Evolutionary conservation across 2,329 filamentous ascomycete species (phyloP).

Genomic region (Purpureocillium takamizusanense): DNA sequence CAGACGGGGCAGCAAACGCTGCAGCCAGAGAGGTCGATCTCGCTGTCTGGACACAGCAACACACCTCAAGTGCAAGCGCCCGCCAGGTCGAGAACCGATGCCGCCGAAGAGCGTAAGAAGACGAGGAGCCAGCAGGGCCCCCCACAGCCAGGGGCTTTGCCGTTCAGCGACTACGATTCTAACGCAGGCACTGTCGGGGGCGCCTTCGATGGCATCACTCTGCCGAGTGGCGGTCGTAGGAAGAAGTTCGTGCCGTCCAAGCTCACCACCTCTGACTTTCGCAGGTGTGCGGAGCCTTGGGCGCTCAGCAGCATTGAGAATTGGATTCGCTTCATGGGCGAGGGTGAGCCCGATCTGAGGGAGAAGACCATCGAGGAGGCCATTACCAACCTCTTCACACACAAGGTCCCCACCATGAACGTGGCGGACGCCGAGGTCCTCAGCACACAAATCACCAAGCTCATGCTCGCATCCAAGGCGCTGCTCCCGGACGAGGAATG

Average conservation of each 20-base stretch:
- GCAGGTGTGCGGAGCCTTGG: constrained; percentile 83
- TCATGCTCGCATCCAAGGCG: constrained; percentile 71
- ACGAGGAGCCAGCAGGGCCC: constrained; percentile 43
- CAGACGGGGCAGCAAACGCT: constrained; percentile 26
- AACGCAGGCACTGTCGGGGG: constrained; percentile 42
- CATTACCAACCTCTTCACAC: constrained; percentile 78
- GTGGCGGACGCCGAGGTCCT: constrained; percentile 90
- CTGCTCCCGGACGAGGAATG: constrained; percentile 90
- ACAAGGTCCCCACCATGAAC: constrained; percentile 97
- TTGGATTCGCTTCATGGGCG: constrained; percentile 84
- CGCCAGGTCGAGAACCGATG: constrained; percentile 90
- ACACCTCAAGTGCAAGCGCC: constrained; percentile 72
- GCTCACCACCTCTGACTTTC: constrained; percentile 70
- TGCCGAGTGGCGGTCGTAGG: constrained; percentile 64
- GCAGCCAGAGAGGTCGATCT: constrained; percentile 64
- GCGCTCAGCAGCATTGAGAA: constrained; percentile 76
- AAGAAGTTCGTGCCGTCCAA: constrained; percentile 82
- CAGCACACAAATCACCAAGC: constrained; percentile 64
- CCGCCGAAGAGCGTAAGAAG: constrained; percentile 59
- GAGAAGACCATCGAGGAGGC: constrained; percentile 80
- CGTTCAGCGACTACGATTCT: constrained; percentile 49
- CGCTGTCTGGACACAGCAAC: constrained; percentile 71
- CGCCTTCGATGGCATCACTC: constrained; percentile 72
- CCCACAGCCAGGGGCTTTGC: constrained; percentile 41
- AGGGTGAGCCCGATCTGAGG: constrained; percentile 82